Evolutionary conservation across 352 stramenopile species (phyloP), one percentile per base, ranked within the genome.

Genomic region (Globisporangium cystogenes): DNA sequence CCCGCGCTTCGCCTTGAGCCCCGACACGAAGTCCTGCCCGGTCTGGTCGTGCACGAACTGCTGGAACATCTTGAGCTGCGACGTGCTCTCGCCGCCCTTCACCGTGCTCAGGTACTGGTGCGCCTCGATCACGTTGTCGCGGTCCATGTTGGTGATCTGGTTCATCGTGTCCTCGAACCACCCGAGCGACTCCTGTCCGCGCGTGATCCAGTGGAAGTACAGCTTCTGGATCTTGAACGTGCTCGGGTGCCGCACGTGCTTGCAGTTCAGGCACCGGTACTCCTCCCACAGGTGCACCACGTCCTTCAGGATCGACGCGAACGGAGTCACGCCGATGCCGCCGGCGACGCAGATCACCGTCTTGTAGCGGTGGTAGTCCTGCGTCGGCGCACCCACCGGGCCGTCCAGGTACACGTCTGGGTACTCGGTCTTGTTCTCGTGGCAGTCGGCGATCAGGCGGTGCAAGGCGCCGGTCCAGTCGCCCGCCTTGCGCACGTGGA

Each of bases 141-240:
- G 62, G 48, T 95, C 85, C 71, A 90, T 80, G 43, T 70, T 67
- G 23, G 70, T 70, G 51, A 95, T 86, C 57, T 93, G 77, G 62
- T 94, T 90, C 73, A 96, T 92, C 18, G 86, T 90, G 35, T 76
- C 67, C 54, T 85, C 68, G 58, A 96, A 96, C 86, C 84, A 95
- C 0, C 70, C 72, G 24, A 96, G 70, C 16, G 77, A 85, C 56
- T 92, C 72, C 45, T 92, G 82, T 23, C 70, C 77, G 43, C 84
- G 76, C 23, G 80, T 91, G 46, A 85, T 80, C 84, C 85, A 96
- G 61, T 93, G 80, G 56, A 95, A 96, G 59, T 95, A 94, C 14
- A 92, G 60, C 50, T 93, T 90, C 62, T 79, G 74, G 61, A 93
- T 79, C 52, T 82, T 75, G 64, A 95, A 87, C 46, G 72, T 81